Percentiles rank a stretch among this genome's conserved stretches.
Evolutionary conservation across 495 filamentous ascomycete species (phyloP).

Genomic region (Elaphomyces granulatus): DNA sequence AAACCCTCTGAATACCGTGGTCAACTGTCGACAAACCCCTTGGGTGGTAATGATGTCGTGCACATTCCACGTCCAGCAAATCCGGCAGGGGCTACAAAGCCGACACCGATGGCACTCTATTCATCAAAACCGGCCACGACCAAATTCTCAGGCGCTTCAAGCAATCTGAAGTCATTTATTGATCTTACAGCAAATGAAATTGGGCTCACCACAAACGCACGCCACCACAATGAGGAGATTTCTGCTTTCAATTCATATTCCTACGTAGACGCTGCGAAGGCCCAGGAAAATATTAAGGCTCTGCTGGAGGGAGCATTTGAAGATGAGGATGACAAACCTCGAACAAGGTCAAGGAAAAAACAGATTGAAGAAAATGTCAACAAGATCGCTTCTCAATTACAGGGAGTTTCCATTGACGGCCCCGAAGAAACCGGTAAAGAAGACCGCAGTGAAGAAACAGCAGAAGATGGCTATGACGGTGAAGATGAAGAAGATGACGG

Average conservation of each 20-base stretch:
- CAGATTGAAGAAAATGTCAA: slow-evolving; percentile 31
- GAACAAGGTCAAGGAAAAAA: slow-evolving; percentile 39
- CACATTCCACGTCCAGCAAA: slow-evolving; percentile 34
- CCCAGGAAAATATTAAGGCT: slow-evolving; percentile 74
- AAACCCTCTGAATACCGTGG: slow-evolving; percentile 29
- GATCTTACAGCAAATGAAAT: slow-evolving; percentile 28
- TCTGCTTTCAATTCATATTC: slow-evolving; percentile 41
- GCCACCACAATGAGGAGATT: slow-evolving; percentile 20
- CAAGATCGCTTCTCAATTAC: slow-evolving; percentile 44
- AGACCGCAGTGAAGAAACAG: slow-evolving; percentile 23
- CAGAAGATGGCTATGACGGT: slow-evolving; percentile 38
- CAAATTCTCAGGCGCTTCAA: slow-evolving; percentile 20
- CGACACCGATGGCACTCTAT: slow-evolving; percentile 27
- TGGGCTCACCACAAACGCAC: slow-evolving; percentile 12
- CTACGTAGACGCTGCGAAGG: slow-evolving; percentile 65
- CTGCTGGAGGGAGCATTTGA: slow-evolving; percentile 78
- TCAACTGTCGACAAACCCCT: slow-evolving; percentile 6
- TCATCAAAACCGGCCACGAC: slow-evolving; percentile 27
- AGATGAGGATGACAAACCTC: slow-evolving; percentile 53
- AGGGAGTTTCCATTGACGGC: slow-evolving; percentile 41
- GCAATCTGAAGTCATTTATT: slow-evolving; percentile 29
- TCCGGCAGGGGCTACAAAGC: slow-evolving; percentile 25
- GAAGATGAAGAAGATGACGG: slow-evolving; percentile 60
- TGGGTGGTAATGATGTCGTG: slow-evolving; percentile 19
- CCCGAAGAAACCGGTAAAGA: slow-evolving; percentile 16